Percentiles rank a stretch among this genome's conserved stretches.
Conservation (phyloP, 2,329 filamentous ascomycete species). For the Penicillium paneum region DNA sequence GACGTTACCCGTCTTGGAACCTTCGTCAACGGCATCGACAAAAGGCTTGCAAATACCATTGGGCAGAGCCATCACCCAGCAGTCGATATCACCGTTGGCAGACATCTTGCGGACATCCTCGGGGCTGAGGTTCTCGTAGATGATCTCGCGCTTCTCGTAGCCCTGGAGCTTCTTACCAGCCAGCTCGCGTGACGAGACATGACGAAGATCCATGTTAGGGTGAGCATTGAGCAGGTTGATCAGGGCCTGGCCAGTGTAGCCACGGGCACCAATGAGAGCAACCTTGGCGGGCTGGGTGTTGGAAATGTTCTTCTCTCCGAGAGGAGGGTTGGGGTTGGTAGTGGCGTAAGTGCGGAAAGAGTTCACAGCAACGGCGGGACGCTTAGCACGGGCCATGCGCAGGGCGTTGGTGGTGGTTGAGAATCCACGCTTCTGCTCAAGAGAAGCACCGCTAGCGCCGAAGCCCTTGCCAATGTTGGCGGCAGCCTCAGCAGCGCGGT, state of each 20-base stretch:
- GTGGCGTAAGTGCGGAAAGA: slow-evolving; percentile 41
- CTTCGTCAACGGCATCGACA: slow-evolving; percentile 79
- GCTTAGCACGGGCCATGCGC: slow-evolving; percentile 33
- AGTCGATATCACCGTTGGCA: slow-evolving; percentile 79
- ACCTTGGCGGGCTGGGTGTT: slow-evolving; percentile 75
- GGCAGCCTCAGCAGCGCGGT: slow-evolving; percentile 70
- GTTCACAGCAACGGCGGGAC: slow-evolving; percentile 30
- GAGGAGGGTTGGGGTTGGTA: slow-evolving; percentile 80
- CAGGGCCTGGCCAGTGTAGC: slow-evolving; percentile 89
- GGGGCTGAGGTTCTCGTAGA: slow-evolving; percentile 82
- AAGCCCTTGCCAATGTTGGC: slow-evolving; percentile 52
- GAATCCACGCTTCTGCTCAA: slow-evolving; percentile 64
- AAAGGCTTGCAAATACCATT: slow-evolving; percentile 94
- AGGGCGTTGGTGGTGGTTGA: slow-evolving; percentile 55
- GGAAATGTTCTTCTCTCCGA: slow-evolving; percentile 82
- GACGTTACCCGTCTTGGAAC: slow-evolving; percentile 65
- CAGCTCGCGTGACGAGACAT: slow-evolving; percentile 92
- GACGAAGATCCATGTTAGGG: slow-evolving; percentile 81
- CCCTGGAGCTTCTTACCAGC: slow-evolving; percentile 81
- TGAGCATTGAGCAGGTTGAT: slow-evolving; percentile 84
- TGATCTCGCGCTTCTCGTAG: slow-evolving; percentile 87
- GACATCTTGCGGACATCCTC: slow-evolving; percentile 87
- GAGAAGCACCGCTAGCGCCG: slow-evolving; percentile 45
- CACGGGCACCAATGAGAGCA: slow-evolving; percentile 84
- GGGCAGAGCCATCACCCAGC: slow-evolving; percentile 95